These are phyloP conservation scores for Neurospora sp. DNA, from an alignment of 495 filamentous ascomycete genomes.

Conservation along the genomic window DNA sequence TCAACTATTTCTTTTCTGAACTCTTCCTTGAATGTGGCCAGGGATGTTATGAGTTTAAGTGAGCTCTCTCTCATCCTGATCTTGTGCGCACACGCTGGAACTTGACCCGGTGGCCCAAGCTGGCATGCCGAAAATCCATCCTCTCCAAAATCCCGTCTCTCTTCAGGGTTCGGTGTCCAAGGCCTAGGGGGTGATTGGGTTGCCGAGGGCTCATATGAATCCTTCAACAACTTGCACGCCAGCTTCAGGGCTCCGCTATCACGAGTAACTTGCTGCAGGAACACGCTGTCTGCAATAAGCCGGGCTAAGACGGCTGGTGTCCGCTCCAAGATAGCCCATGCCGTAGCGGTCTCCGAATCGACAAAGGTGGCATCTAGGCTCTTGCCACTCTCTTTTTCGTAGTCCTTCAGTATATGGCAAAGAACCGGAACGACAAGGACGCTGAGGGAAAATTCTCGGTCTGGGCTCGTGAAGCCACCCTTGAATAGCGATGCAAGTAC, in stretches of 20 bases:
- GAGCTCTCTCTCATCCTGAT: slow-evolving; percentile 68
- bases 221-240: slow-evolving; percentile 67
- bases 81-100: slow-evolving; percentile 56
- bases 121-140: slow-evolving; percentile 20
- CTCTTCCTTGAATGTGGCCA: slow-evolving; percentile 73
- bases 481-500: slow-evolving; percentile 69
- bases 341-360: slow-evolving; percentile 25
- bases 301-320: slow-evolving; percentile 66
- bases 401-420: slow-evolving; percentile 56
- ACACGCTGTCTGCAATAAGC: slow-evolving; percentile 63
- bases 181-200: slow-evolving; percentile 27
- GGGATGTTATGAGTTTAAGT: slow-evolving; percentile 66
- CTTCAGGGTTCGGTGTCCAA: slow-evolving; percentile 31
- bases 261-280: slow-evolving; percentile 70
- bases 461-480: slow-evolving; percentile 51
- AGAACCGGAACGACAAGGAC: slow-evolving; percentile 64
- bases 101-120: slow-evolving; percentile 53
- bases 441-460: slow-evolving; percentile 50
- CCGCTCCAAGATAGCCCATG: slow-evolving; percentile 53
- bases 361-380: slow-evolving; percentile 24
- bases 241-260: slow-evolving; percentile 67
- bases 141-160: slow-evolving; percentile 5
- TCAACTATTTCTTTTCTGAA: slow-evolving; percentile 78
- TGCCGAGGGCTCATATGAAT: slow-evolving; percentile 41
- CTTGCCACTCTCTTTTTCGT: slow-evolving; percentile 30